Evolutionary conservation across 1,139 yeast species (phyloP), one percentile per base, ranked within the genome.

Genomic region (Kurtzmaniella quercitrusa): DNA sequence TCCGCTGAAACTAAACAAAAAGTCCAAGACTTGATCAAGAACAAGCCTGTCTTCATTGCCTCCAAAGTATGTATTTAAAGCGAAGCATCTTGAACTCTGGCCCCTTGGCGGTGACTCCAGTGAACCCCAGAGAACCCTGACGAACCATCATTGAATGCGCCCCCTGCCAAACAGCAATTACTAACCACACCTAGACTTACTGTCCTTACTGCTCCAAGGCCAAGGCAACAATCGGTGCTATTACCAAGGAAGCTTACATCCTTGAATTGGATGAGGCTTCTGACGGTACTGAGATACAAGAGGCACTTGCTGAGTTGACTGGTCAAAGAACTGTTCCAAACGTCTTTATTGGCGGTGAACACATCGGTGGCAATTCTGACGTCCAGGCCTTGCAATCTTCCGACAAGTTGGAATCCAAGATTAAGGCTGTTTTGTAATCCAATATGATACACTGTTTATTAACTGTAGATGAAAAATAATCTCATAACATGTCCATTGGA

Each of bases 261-360:
- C 52, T 85, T 50, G 93, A 87, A 63, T 75, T 87, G 61, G 86
- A 87, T 63, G 63, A 60, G 49, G 43, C 55, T 17, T 58, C 49
- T 25, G 75, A 71, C 47, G 77, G 77, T 45, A 59, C 62, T 43
- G 74, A 68, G 48, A 79, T 91, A 54, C 98, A 93, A 69, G 83
- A 76, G 42, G 95, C 94, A 46, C 75, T 93, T 50, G 62, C 59
- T 40, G 82, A 85, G 58, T 65, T 89, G 51, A 85, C 95, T 37
- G 95, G 96, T 49, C 98, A 93, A 72, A 76, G 81, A 55, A 89
- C 97, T 36, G 98, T 93, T 47, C 98, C 98, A 50, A 91, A 86
- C 65, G 79, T 93, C 52, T 90, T 85, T 68, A 90, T 93, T 62
- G 82, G 77, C 42, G 96, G 96, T 47, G 76, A 88, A 67, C 96